Evolutionary conservation across 192 early-diverging fungal species (phyloP), one percentile per base, ranked within the genome.

Genomic region (Haplosporangium gracile): DNA sequence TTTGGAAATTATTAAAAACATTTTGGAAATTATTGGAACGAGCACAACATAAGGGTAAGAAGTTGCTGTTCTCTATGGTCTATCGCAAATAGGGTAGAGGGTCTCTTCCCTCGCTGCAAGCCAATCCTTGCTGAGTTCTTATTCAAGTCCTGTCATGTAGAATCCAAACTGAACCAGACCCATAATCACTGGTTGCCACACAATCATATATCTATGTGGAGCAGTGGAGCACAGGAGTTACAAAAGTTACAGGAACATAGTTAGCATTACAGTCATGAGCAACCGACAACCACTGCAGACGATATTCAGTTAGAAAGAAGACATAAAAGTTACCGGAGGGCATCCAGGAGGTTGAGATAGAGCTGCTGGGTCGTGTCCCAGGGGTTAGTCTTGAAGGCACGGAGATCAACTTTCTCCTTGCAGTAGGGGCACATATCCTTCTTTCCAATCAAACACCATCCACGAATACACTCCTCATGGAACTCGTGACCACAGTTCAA

Each of bases 291-390:
- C 9, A 42, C 18, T 47, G 29, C 29, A 13, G 13, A 26, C 1
- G 11, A 32, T 32, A 13, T 15, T 32, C n/a, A 29, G 26, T 15
- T 29, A 29, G 0, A 65, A 65, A 13, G 24, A 11, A 26, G 18
- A 36, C 6, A 32, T 29, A 43, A 43, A 16, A 87, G 49, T 60
- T 90, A 93, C 82, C 92, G 83, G 1, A 93, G 89, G 47, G 91
- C 92, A 79, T 93, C 92, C 73, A 93, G 73, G 15, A 93, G 79
- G 70, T 91, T 93, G 22, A 93, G 79, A 55, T 93, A 93, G 24
- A 93, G 85, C 68, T 93, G 92, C 75, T 93, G 92, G 42, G 92
- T 91, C 16, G 92, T 93, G 76, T 93, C 92, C 92, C 92, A 93
- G 79, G 92, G 92, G 68, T 93, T 93, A 24, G 88, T 90, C 84